These are phyloP conservation scores for Talaromyces wortmannii DNA, from an alignment of 495 filamentous ascomycete species.

Conservation along the genomic window DNA sequence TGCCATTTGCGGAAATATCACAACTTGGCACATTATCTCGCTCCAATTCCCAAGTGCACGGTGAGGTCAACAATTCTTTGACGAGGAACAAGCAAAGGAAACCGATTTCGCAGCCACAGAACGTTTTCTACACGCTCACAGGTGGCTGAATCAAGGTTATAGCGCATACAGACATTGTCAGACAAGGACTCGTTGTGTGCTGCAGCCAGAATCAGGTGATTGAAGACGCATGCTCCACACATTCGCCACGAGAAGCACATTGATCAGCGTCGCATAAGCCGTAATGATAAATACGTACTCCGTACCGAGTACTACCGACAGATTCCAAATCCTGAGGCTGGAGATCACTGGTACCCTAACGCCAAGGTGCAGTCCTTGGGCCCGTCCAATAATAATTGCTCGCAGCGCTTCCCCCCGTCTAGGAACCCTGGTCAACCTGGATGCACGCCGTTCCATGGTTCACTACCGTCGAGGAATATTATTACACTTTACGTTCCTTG, in stretches of 20 bases:
- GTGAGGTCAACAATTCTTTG: too few species aligned
- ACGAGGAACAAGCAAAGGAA: too few species aligned
- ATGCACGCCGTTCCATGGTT: too few species aligned
- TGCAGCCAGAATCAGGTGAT: not conserved
- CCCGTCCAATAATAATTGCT: not conserved
- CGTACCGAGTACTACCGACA: not conserved
- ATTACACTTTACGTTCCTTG: too few species aligned
- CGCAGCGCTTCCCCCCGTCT: not conserved
- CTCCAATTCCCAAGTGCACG: too few species aligned
- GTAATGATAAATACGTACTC: too few species aligned
- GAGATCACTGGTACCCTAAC: not conserved
- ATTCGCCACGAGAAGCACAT: not conserved
- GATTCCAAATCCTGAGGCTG: not conserved
- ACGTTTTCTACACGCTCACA: not conserved
- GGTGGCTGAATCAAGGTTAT: not conserved
- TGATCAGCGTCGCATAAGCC: not conserved
- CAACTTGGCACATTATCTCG: too few species aligned
- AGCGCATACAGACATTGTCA: too few species aligned
- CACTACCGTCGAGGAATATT: too few species aligned
- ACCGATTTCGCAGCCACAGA: too few species aligned
- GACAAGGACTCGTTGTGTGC: not conserved
- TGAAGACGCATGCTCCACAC: not conserved
- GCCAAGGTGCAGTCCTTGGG: not conserved
- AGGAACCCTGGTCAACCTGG: too few species aligned
- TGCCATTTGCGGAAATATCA: too few species aligned